A percentile compares a stretch with the other conserved stretches of the same genome.
phyloP scores from a whole-genome alignment of 208 protist species.

The Trypanosoma congolense region DNA sequence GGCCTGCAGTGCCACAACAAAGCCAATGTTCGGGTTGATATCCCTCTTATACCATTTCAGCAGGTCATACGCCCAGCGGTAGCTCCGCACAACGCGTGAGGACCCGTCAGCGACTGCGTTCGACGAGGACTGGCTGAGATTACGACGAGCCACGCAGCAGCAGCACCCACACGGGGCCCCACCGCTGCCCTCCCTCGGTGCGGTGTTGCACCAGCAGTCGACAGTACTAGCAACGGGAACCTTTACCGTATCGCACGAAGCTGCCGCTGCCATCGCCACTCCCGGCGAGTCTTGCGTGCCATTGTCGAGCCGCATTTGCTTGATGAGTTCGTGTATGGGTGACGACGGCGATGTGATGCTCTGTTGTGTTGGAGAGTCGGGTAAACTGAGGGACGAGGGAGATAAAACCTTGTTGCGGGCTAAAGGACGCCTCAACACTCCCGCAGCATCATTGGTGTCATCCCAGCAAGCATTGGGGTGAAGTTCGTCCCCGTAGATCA shows the following conservation, averaged over 20 bases:
- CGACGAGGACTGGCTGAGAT: not conserved
- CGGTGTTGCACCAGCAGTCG: too few relatives aligned
- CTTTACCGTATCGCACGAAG: too few relatives aligned
- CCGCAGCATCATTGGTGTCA: not conserved
- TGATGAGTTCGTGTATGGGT: too few relatives aligned
- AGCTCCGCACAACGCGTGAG: conserved; percentile 29
- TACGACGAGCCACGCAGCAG: conserved; percentile 9
- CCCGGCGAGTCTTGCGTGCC: not conserved
- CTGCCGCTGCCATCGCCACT: not conserved
- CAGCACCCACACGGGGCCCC: conserved; percentile 13
- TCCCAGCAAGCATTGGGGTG: conserved; percentile 7
- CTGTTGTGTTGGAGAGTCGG: too few relatives aligned
- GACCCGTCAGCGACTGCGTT: too few relatives aligned
- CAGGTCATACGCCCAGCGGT: conserved; percentile 58
- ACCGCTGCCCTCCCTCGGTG: too few relatives aligned
- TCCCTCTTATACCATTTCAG: conserved; percentile 55
- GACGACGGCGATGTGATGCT: too few relatives aligned
- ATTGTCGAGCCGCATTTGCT: not conserved
- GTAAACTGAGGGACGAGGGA: too few relatives aligned
- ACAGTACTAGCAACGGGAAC: too few relatives aligned
- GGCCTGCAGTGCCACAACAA: conserved; percentile 60
- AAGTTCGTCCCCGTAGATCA: conserved; percentile 59
- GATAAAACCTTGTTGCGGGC: too few relatives aligned
- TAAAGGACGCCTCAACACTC: not conserved
- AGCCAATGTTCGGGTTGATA: conserved; percentile 86